These are phyloP conservation scores for Evansstolkia leycettana DNA, from an alignment of 495 filamentous ascomycete species.

Conservation along the genomic window DNA sequence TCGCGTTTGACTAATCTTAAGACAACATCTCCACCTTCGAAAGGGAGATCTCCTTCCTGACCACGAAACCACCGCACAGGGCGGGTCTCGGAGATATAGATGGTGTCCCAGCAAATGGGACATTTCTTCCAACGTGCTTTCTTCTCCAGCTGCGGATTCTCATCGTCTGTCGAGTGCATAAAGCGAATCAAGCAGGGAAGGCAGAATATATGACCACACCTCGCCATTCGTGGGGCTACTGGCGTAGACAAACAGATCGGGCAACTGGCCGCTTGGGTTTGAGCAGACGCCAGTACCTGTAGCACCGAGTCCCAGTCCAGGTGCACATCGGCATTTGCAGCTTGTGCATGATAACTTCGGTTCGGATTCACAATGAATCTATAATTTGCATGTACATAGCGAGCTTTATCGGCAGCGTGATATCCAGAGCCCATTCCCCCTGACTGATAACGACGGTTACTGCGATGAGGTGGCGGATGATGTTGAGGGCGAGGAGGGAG, in stretches of 20 bases:
- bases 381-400: conserved; percentile 96
- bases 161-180: conserved; percentile 76
- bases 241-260: conserved; percentile 88
- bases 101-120: conserved; percentile 85
- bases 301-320: conserved; percentile 84
- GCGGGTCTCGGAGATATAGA: conserved; percentile 78
- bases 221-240: conserved; percentile 92
- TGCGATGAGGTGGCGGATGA: conserved; percentile 43
- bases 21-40: conserved; percentile 80
- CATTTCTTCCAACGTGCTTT: conserved; percentile 85
- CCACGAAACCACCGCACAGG: conserved; percentile 87
- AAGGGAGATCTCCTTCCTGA: conserved; percentile 67
- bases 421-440: conserved; percentile 87
- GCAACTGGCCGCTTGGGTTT: conserved; percentile 78
- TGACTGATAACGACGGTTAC: conserved; percentile 52
- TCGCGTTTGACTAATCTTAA: conserved; percentile 71
- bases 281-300: conserved; percentile 80
- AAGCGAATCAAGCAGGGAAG: conserved; percentile 87
- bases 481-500: conserved; percentile 65
- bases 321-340: conserved; percentile 77
- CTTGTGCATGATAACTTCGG: conserved; percentile 67
- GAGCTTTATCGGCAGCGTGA: conserved; percentile 83
- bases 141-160: conserved; percentile 48
- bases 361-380: conserved; percentile 85
- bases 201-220: conserved; percentile 96